These are phyloP conservation scores for Ophiostoma tasmaniense DNA, from an alignment of 2,329 filamentous ascomycete genomes.

Conservation along the genomic window DNA sequence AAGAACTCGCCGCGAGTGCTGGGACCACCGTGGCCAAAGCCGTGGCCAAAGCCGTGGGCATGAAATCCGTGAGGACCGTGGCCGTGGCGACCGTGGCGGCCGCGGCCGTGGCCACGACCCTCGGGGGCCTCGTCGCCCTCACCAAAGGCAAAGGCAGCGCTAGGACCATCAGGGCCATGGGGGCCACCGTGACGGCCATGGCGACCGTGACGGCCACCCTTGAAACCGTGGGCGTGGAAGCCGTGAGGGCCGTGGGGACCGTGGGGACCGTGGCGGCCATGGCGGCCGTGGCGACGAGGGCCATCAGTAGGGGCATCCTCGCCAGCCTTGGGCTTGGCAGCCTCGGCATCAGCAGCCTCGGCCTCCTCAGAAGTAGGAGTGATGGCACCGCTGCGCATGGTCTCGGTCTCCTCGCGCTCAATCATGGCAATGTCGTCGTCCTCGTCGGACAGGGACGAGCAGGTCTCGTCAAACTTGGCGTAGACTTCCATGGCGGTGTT, in stretches of 20 bases:
- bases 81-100: neutral
- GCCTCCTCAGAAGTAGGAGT: slow-evolving; percentile 15
- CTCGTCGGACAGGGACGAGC: slow-evolving; percentile 12
- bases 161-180: neutral
- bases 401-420: slow-evolving; percentile 28
- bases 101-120: slow-evolving; percentile 7
- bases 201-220: slow-evolving; percentile 9
- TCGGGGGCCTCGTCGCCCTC: neutral
- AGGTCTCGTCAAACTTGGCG: slow-evolving; percentile 12
- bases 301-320: neutral
- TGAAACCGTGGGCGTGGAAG: neutral
- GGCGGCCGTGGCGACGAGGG: neutral
- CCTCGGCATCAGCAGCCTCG: neutral
- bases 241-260: slow-evolving; percentile 1
- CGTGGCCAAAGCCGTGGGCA: neutral
- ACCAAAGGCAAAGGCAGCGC: neutral
- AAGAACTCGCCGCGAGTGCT: slow-evolving; percentile 4
- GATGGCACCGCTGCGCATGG: slow-evolving; percentile 6
- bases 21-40: slow-evolving; percentile 1
- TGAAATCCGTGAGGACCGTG: neutral
- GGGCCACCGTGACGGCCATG: slow-evolving; percentile 4
- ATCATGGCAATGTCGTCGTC: slow-evolving; percentile 20
- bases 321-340: neutral
- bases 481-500: slow-evolving; percentile 15
- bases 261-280: neutral